phyloP scores from a whole-genome alignment of 768 basidiomycete genomes.

The Collybia nuda region DNA sequence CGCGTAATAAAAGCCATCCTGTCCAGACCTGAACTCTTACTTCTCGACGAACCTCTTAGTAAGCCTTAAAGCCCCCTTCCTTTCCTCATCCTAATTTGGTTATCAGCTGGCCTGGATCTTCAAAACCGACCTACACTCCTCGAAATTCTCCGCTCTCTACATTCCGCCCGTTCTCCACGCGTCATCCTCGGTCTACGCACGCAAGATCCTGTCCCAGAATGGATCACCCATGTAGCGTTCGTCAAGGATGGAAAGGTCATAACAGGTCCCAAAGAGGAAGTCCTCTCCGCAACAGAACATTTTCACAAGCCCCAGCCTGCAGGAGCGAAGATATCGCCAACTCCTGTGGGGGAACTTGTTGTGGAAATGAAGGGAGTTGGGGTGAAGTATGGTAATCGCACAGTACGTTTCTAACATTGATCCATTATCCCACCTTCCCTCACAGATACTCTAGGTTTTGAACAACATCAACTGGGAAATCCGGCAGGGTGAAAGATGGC shows the following conservation, averaged over 20 bases:
- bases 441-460: conserved; percentile 53
- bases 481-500: conserved; percentile 81
- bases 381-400: conserved; percentile 68
- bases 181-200: conserved; percentile 47
- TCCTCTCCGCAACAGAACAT: conserved; percentile 23
- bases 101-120: conserved; percentile 76
- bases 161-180: conserved; percentile 18
- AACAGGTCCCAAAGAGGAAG: conserved; percentile 49
- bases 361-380: conserved; percentile 66
- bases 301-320: neutral
- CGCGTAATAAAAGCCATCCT: conserved; percentile 80
- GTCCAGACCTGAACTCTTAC: conserved; percentile 64
- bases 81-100: neutral
- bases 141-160: conserved; percentile 30
- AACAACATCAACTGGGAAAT: conserved; percentile 82
- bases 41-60: conserved; percentile 95
- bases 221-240: conserved; percentile 67
- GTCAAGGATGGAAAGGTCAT: conserved; percentile 48
- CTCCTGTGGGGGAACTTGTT: conserved; percentile 27
- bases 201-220: conserved; percentile 73
- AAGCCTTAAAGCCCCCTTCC: conserved; percentile 22
- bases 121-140: conserved; percentile 56
- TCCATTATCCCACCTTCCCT: neutral
- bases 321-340: neutral
- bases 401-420: conserved; percentile 34